Conservation (phyloP, 2,329 filamentous ascomycete species). For the Colletotrichum sp. region DNA sequence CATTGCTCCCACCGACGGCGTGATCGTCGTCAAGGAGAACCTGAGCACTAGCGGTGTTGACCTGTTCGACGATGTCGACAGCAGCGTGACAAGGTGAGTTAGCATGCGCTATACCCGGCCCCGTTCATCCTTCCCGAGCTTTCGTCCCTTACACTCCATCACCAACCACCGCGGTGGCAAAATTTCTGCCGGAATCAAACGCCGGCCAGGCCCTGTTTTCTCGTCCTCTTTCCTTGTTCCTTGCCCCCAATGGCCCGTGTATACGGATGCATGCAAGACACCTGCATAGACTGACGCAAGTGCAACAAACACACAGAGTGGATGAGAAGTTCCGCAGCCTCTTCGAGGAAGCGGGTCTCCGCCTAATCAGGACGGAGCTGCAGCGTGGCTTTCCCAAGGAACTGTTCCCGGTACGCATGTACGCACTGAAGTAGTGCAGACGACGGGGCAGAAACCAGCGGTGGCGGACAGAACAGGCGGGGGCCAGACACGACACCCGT, state of each 20-base stretch:
- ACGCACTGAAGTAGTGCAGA: conserved; percentile 63
- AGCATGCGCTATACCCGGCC: background rate
- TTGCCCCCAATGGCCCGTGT: background rate
- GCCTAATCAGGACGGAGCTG: conserved; percentile 71
- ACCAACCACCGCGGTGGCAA: background rate
- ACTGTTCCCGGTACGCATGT: conserved; percentile 78
- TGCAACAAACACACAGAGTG: conserved; percentile 48
- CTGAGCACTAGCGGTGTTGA: conserved; percentile 63
- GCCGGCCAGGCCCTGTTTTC: background rate
- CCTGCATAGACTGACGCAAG: conserved; percentile 8
- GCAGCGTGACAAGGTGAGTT: conserved; percentile 20
- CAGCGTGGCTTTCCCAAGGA: conserved; percentile 75
- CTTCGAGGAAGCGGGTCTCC: conserved; percentile 73
- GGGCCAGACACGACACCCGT: background rate
- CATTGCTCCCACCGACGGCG: conserved; percentile 30
- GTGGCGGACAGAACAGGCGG: background rate
- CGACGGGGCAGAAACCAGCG: background rate
- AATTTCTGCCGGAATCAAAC: background rate
- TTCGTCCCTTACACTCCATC: background rate
- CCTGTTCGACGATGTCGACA: conserved; percentile 47
- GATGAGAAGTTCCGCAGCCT: conserved; percentile 74
- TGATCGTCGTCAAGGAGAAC: conserved; percentile 69
- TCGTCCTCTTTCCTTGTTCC: background rate
- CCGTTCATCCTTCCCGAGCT: background rate
- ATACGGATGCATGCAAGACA: conserved; percentile 17